A percentile compares a stretch with the other conserved stretches of the same genome.
phyloP scores from a whole-genome alignment of 1,284 basidiomycete species.

The Cryptococcus floricola region DNA sequence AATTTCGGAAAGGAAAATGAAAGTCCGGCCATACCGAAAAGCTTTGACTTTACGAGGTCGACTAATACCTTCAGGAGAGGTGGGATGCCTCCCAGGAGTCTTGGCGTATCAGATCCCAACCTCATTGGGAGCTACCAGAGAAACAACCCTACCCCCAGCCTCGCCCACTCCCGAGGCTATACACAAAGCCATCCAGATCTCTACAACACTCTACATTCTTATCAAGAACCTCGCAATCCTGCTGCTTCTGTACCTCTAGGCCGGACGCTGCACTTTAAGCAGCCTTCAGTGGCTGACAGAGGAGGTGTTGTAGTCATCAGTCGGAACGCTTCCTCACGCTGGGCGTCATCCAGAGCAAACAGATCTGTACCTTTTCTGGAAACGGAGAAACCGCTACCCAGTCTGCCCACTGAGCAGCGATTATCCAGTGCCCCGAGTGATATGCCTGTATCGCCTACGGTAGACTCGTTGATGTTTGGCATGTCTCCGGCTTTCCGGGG shows the following conservation, averaged over 20 bases:
- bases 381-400: constrained; percentile 28
- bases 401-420: constrained; percentile 14
- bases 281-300: constrained; percentile 16
- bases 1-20: not conserved
- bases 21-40: constrained; percentile 1
- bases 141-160: constrained; percentile 1
- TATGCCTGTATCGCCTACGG: constrained; percentile 9
- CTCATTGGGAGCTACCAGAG: not conserved
- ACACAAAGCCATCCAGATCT: constrained; percentile 13
- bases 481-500: constrained; percentile 20
- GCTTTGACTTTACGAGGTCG: constrained; percentile 6
- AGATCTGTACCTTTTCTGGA: constrained; percentile 11
- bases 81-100: not conserved
- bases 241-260: not conserved
- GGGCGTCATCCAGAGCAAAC: constrained; percentile 2
- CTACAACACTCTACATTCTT: not conserved
- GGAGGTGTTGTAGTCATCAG: constrained; percentile 24
- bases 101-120: not conserved
- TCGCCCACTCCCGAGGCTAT: constrained; percentile 1
- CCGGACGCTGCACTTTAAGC: constrained; percentile 20
- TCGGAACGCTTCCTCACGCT: constrained; percentile 2
- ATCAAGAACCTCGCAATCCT: constrained; percentile 6
- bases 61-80: not conserved
- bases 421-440: constrained; percentile 11
- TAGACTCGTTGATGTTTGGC: constrained; percentile 31